Evolutionary conservation across 345 rosid genomes (phyloP).

Genomic region (Gossypium australe): DNA sequence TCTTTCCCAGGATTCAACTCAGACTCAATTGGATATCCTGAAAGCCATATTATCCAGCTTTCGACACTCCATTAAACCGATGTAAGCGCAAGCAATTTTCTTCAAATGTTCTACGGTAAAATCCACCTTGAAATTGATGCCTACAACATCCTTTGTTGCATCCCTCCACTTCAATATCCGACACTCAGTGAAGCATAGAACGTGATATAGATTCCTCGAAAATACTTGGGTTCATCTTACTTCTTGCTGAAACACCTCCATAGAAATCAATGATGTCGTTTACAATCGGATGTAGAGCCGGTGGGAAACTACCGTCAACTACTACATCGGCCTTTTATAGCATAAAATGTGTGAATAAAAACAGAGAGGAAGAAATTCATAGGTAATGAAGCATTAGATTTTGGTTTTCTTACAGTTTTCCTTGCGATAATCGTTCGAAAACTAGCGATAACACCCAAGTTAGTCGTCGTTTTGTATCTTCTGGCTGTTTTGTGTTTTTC

Average conservation of each 20-base stretch:
- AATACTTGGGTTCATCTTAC: not conserved
- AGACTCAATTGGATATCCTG: not conserved
- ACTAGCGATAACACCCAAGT: no score
- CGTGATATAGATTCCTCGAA: not conserved
- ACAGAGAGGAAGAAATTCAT: no score
- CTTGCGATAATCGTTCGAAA: no score
- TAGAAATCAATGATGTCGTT: not conserved
- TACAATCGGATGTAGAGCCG: not conserved
- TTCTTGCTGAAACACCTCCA: not conserved
- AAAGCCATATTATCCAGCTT: not conserved
- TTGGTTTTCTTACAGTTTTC: no score
- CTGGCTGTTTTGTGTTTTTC: no score
- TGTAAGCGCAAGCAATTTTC: not conserved
- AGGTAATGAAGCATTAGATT: no score
- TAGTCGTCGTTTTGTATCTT: no score
- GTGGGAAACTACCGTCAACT: not conserved
- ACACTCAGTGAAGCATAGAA: not conserved
- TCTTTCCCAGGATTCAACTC: no score
- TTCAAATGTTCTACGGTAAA: conserved; percentile 7
- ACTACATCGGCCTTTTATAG: no score
- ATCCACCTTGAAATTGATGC: not conserved
- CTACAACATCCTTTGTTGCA: conserved; percentile 1
- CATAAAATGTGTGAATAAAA: no score
- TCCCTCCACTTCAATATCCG: conserved; percentile 8
- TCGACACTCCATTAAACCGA: not conserved